Base-by-base conservation (phyloP, 352 stramenopile species). In the Phytophthora multivora region DNA sequence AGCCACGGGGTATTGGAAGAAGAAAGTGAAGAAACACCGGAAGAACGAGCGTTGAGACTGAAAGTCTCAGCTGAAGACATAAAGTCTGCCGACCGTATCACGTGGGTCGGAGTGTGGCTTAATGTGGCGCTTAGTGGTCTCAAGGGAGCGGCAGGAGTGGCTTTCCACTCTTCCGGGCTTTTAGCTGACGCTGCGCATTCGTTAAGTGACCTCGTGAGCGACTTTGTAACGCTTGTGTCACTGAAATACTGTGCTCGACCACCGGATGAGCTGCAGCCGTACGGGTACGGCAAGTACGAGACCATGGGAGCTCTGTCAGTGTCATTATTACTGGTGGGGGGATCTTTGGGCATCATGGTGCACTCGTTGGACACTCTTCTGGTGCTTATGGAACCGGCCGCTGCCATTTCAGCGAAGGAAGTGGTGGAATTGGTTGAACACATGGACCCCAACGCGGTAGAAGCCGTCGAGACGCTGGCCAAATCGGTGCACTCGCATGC, bases 101-200 rank as follows among this genome's bases (percentile, higher is more conserved):
- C 82, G 58, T 91, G 82, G 82, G 60, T 85, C 11, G 82, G 82
- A 16, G 68, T 91, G 19, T 89, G 83, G 69, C 63, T 78, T 6
- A 91, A 91, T 63, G 69, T 91, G n/a, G 80, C 69, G 47, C 66
- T 91, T 19, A 88, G 74, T 21, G 80, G 66, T 1, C 57, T 80
- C n/a, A 91, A 74, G 75, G 91, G 79, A 59, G 90, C 77, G 23
- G 75, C 89, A 1, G 86, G 88, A 45, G 63, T 90, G 6, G 60
- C 70, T 19, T 90, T 83, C 67, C 77, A 96, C 76, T 98, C 89
- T 4, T 86, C 90, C 0, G 95, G 89, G 8, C 69, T 99, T 26
- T 71, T 99, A 45, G 93, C 96, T 3, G 96, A 99, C 71, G 96
- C 96, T 1, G 92, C 89, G 13, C 96, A 99, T 83, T 98, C 89